Evolutionary conservation across 2,329 filamentous ascomycete genomes (phyloP).

Genomic region (Graphilbum ipis-grandicollis): DNA sequence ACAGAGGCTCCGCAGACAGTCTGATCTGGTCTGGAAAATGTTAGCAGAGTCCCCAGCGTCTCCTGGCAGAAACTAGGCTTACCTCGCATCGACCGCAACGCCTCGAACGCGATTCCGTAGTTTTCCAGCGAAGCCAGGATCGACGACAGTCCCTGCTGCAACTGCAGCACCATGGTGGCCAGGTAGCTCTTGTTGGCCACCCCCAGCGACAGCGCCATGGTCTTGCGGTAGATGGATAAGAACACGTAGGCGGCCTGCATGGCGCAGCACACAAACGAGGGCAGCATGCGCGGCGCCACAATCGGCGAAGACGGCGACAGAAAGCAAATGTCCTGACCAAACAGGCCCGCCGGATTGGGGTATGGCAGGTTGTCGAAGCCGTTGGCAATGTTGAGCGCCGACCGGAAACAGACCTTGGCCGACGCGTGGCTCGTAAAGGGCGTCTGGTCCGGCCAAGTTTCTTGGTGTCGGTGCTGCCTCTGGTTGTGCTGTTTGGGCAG

Average conservation of each 20-base stretch:
- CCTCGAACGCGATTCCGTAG: constrained; percentile 25
- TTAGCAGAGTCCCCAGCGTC: neutral
- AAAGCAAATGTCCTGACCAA: constrained; percentile 15
- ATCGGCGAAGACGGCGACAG: constrained; percentile 19
- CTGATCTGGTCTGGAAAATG: constrained; percentile 3
- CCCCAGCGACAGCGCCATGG: constrained; percentile 18
- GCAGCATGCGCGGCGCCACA: constrained; percentile 25
- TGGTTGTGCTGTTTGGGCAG: no score
- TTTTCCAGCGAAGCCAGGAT: constrained; percentile 24
- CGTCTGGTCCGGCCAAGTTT: no score
- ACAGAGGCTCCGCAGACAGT: constrained; percentile 6
- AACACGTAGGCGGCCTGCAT: constrained; percentile 28
- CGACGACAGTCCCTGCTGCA: constrained; percentile 24
- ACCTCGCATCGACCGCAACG: constrained; percentile 27
- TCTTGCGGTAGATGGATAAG: constrained; percentile 24
- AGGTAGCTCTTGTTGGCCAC: constrained; percentile 10
- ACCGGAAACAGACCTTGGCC: constrained; percentile 29
- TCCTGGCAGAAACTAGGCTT: constrained; percentile 2
- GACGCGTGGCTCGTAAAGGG: constrained; percentile 29
- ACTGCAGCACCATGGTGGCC: constrained; percentile 18
- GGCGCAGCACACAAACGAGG: constrained; percentile 25
- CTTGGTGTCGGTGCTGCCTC: neutral
- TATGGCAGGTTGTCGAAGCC: constrained; percentile 28
- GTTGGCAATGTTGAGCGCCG: constrained; percentile 28
- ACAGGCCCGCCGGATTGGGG: constrained; percentile 21